Evolutionary conservation across 345 rosid genomes (phyloP).

Genomic region (Angophora floribunda): DNA sequence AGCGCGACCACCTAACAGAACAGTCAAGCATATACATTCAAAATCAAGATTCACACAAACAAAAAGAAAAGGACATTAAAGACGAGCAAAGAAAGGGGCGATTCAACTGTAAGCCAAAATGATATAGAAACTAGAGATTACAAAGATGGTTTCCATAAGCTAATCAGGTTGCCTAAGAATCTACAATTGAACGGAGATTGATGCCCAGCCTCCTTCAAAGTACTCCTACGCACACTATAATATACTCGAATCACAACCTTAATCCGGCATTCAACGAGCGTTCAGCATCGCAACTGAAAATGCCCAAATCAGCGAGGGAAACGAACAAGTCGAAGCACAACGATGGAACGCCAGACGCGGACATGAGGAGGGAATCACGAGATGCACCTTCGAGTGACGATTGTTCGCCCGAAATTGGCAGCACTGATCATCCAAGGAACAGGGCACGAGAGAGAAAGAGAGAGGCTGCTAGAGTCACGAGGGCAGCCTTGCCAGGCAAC

Average conservation of each 20-base stretch:
- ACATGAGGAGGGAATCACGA: neutral
- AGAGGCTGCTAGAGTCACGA: neutral
- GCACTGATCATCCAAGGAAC: neutral
- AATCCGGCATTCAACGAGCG: neutral
- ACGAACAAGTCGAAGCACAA: neutral
- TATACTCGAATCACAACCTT: neutral
- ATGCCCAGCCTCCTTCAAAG: neutral
- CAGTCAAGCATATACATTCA: neutral
- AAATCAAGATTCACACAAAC: neutral
- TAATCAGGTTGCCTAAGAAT: neutral
- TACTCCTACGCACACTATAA: neutral
- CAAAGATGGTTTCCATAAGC: neutral
- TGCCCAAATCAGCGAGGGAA: neutral
- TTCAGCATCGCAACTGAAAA: neutral
- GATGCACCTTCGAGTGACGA: neutral
- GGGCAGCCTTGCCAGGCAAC: too few species aligned
- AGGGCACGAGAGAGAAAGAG: neutral
- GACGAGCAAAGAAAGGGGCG: neutral
- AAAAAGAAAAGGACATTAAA: neutral
- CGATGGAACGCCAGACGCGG: neutral
- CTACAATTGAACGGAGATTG: neutral
- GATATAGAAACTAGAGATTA: neutral
- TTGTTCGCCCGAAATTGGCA: neutral
- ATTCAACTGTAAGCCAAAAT: neutral
- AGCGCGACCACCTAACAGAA: neutral